A percentile compares a stretch with the other conserved stretches of the same genome.
Evolutionary conservation across 495 filamentous ascomycete species (phyloP).

Genomic region (Pseudomonodictys pantanalensis): DNA sequence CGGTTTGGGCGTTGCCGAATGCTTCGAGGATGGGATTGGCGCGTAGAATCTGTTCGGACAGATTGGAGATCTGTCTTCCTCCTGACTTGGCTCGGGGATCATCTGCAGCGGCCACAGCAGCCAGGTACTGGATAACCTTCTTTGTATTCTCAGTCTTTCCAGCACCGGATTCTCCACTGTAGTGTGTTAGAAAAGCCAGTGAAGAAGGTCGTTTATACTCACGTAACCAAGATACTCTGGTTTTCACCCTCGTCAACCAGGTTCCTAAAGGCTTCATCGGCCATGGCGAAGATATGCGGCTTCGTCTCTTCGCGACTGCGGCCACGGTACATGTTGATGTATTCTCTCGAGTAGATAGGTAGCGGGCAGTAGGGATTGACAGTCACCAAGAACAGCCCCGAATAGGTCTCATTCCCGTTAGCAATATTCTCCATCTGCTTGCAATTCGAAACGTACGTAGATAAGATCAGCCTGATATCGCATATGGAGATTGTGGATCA

Average conservation of each 20-base stretch:
- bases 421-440: neutral
- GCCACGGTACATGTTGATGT: conserved; percentile 95
- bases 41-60: conserved; percentile 95
- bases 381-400: conserved; percentile 92
- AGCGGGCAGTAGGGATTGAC: conserved; percentile 95
- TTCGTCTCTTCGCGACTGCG: conserved; percentile 86
- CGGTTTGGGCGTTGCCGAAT: conserved; percentile 97
- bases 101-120: conserved; percentile 85
- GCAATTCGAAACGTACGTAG: conserved; percentile 56
- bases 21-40: conserved; percentile 98
- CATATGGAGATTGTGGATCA: conserved; percentile 93
- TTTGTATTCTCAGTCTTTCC: conserved; percentile 99
- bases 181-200: conserved; percentile 12
- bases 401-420: conserved; percentile 68
- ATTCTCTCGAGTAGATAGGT: conserved; percentile 94
- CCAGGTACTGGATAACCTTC: conserved; percentile 98
- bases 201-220: conserved; percentile 31
- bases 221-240: conserved; percentile 96
- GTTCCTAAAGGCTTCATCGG: conserved; percentile 95
- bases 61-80: conserved; percentile 68
- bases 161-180: conserved; percentile 87
- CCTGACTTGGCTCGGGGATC: conserved; percentile 60
- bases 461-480: conserved; percentile 94
- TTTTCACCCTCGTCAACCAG: conserved; percentile 93
- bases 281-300: conserved; percentile 97